A percentile compares a stretch with the other conserved stretches of the same genome.
Evolutionary conservation across 2,329 filamentous ascomycete genomes (phyloP).

Genomic region (Pseudocercospora macadamiae): DNA sequence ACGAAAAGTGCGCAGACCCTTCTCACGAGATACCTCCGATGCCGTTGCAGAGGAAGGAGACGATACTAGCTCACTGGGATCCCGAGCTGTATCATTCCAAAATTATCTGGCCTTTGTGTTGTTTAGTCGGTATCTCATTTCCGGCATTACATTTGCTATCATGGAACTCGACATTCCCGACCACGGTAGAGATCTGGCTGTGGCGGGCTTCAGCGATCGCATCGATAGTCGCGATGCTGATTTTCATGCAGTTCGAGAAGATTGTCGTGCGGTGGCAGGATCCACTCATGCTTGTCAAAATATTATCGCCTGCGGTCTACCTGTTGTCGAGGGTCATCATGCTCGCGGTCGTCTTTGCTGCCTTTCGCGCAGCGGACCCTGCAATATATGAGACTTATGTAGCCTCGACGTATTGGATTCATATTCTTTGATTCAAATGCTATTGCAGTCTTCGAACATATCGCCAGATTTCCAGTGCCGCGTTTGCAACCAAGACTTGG

Average conservation of each 20-base stretch:
- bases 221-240: constrained; percentile 35
- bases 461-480: no score
- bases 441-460: no score
- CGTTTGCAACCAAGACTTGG: no score
- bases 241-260: constrained; percentile 27
- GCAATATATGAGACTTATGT: constrained; percentile 18
- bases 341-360: constrained; percentile 15
- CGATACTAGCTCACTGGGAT: constrained; percentile 31
- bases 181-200: constrained; percentile 35
- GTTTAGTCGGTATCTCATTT: constrained; percentile 31
- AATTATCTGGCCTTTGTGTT: constrained; percentile 28
- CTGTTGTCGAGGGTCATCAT: constrained; percentile 16
- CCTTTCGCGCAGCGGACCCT: constrained; percentile 16
- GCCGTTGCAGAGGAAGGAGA: constrained; percentile 19
- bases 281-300: constrained; percentile 22
- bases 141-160: constrained; percentile 39
- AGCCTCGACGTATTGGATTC: constrained; percentile 10
- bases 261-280: constrained; percentile 21
- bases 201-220: constrained; percentile 36
- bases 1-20: not conserved
- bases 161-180: constrained; percentile 38
- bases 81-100: constrained; percentile 31
- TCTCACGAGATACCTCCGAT: constrained; percentile 1
- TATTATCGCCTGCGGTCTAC: constrained; percentile 17
- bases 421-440: constrained; percentile 8